Evolutionary conservation across 495 filamentous ascomycete species (phyloP), one percentile per base, ranked within the genome.

Genomic region (Hypoxylon intermedium): DNA sequence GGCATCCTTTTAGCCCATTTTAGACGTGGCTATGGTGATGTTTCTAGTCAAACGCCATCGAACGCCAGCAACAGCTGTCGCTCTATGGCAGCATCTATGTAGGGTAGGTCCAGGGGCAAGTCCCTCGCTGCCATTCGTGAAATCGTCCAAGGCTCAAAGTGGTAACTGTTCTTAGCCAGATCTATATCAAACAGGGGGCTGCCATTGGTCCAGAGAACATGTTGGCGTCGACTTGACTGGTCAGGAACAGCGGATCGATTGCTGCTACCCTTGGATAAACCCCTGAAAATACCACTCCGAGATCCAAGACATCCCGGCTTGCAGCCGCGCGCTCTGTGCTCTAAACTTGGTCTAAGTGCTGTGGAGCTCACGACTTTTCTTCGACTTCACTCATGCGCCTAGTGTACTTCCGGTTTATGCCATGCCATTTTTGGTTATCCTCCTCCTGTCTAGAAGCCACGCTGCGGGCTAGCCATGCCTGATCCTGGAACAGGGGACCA

Each of bases 301-400:
- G 11, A 62, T 67, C 58, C 43, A 61, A 67, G 63, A 67, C 53
- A 53, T 20, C 63, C 58, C 53, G 23, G 53, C 48, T 46, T 24
- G 51, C 52, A 67, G 58, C 63, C 63, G 63, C 63, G 63, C 63
- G 63, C 63, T 67, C 63, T 58, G 57, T 62, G 58, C 58, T 43
- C 46, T 60, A 44, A 37, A 57, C 46, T 65, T 34, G 55, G 61
- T 31, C 51, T 31, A 65, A 60, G 38, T 59, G 30, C 31, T 37
- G 56, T 57, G 56, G 62, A 41, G 50, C 41, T 48, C 26, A 43
- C 44, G 51, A 52, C 45, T 41, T 53, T 52, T 51, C n/a, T 48
- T 60, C 56, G 41, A 65, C 62, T 60, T 65, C 62, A 56, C 51
- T 43, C 45, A 33, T 21, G 20, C 24, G 43, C 55, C 54, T 53